Evolutionary conservation across 1,284 basidiomycete species (phyloP).

Genomic region (Ganoderma lingzhi): DNA sequence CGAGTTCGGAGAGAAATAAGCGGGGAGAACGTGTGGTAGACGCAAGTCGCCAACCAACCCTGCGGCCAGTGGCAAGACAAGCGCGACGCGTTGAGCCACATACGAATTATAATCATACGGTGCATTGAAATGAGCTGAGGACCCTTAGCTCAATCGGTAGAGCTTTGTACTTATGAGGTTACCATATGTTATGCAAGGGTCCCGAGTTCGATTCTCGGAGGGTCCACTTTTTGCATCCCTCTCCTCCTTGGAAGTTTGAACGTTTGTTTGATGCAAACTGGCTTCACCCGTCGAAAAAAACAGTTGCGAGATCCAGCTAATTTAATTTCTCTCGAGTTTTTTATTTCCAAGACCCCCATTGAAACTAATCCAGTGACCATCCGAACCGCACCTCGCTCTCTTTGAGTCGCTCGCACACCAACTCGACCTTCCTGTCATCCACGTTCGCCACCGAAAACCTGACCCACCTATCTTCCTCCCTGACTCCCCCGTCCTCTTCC

Average conservation of each 20-base stretch:
- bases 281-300: no score
- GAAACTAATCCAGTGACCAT: slow-evolving; percentile 37
- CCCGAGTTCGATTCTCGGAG: slow-evolving; percentile 59
- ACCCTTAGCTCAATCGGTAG: slow-evolving; percentile 59
- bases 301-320: no score
- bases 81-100: background rate
- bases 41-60: background rate
- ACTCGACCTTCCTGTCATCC: slow-evolving; percentile 63
- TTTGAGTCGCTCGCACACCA: slow-evolving; percentile 66
- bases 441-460: slow-evolving; percentile 89
- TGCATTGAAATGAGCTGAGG: slow-evolving; percentile 26
- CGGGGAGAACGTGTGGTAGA: background rate
- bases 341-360: background rate
- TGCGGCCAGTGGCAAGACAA: background rate
- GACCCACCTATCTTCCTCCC: slow-evolving; percentile 65
- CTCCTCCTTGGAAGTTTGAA: no score
- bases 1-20: background rate
- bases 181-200: slow-evolving; percentile 50
- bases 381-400: slow-evolving; percentile 42
- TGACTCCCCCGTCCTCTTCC: slow-evolving; percentile 41
- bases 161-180: slow-evolving; percentile 59
- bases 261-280: no score
- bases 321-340: no score
- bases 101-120: background rate
- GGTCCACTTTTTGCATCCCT: slow-evolving; percentile 43